Evolutionary conservation across 2,329 filamentous ascomycete genomes (phyloP), one percentile per base, ranked within the genome.

Genomic region (Fusarium praegraminearum): DNA sequence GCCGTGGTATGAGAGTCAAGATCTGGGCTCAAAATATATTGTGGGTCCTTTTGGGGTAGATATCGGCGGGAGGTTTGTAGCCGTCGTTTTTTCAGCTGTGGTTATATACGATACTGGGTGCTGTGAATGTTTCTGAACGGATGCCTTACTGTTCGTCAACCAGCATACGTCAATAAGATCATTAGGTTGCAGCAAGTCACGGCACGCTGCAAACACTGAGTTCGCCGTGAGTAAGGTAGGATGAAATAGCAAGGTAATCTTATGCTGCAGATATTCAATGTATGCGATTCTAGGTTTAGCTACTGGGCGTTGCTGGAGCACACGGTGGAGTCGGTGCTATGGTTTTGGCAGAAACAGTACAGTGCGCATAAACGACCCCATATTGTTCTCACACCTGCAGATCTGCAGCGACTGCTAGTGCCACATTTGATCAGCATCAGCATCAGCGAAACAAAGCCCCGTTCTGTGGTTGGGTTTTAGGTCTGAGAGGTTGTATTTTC

Each of bases 231-330:
- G 33, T 41, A 45, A 44, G 24, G 38, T 47, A 43, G 36, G 43
- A 47, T 63, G 30, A 63, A 36, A 62, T 35, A 38, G 20, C 18
- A 8, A 41, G 30, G 45, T n/a, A 36, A 33, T 56, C 32, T 22
- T 24, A 44, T 40, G 9, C n/a, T 52, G 24, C 24, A 41, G 24
- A 36, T 51, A 33, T 53, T 38, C 24, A 20, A 36, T 38, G 24
- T 38, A 49, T 36, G 24, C 18, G 24, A 36, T 40, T 53, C 46
- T 50, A 53, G 26, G 53, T 30, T 45, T 41, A 30, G 12, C 28
- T 30, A 26, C 41, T 60, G 35, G 43, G 54, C 50, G 67, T 68
- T 70, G 67, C 67, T 54, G 50, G 47, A 58, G 62, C 49, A 68
- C 40, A 44, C 52, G 41, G 67, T 67, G 41, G 49, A 32, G 43